These are phyloP conservation scores for Scutellaria galericulata DNA, from an alignment of 257 asterid genomes.

Conservation along the genomic window DNA sequence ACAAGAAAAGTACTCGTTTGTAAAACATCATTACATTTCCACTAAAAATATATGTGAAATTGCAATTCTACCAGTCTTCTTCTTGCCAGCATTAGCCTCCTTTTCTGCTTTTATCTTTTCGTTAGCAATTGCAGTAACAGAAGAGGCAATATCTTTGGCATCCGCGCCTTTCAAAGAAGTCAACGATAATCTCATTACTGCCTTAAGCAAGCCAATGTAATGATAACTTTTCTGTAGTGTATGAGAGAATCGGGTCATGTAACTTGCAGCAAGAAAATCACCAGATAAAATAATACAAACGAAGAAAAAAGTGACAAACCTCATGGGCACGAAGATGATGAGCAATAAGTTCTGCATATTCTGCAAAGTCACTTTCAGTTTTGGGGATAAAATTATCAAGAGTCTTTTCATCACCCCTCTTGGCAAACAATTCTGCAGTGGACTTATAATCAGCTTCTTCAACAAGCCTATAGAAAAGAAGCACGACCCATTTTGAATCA, in stretches of 20 bases:
- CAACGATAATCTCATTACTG: constrained; percentile 85
- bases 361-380: constrained; percentile 75
- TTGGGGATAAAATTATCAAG: constrained; percentile 88
- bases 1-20: neutral
- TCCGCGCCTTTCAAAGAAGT: constrained; percentile 87
- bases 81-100: constrained; percentile 79
- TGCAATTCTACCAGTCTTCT: constrained; percentile 66
- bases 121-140: constrained; percentile 91
- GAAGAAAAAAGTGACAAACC: constrained; percentile 53
- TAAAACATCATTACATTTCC: neutral
- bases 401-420: constrained; percentile 70
- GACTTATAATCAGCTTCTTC: constrained; percentile 97
- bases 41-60: neutral
- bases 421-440: constrained; percentile 81
- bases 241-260: constrained; percentile 22
- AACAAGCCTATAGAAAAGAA: constrained; percentile 66
- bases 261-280: neutral
- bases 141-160: constrained; percentile 89
- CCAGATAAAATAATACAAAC: neutral
- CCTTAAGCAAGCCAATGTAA: constrained; percentile 81
- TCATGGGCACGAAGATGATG: constrained; percentile 77
- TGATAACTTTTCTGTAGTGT: constrained; percentile 89
- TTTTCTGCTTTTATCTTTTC: constrained; percentile 96
- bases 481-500: neutral
- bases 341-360: constrained; percentile 87